Evolutionary conservation across 805 yeast genomes (phyloP).

Genomic region (Novakomyces olei): DNA sequence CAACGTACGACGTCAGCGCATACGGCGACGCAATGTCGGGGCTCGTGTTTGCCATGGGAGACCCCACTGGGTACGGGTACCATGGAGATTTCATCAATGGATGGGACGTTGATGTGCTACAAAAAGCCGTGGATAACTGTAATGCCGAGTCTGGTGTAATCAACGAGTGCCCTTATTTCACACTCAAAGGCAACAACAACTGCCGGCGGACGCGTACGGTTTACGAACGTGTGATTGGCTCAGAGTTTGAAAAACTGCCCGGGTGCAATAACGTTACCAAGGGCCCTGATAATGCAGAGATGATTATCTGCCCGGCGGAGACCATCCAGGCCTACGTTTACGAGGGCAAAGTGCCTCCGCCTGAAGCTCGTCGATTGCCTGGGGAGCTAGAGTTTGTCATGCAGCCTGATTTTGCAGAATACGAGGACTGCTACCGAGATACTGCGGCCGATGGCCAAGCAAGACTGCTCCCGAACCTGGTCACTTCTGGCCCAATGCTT

Average conservation of each 20-base stretch:
- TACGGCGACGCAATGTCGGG: not conserved
- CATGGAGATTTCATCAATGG: constrained; percentile 5
- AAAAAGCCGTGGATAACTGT: constrained; percentile 3
- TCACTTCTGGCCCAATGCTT: not conserved
- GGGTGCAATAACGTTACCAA: constrained; percentile 3
- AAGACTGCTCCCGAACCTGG: not conserved
- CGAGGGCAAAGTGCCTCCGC: not conserved
- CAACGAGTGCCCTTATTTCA: constrained; percentile 2
- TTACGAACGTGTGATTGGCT: constrained; percentile 2
- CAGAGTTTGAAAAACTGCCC: constrained; percentile 1
- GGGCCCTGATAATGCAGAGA: not conserved
- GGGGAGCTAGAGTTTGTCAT: not conserved
- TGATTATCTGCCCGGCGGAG: too few species aligned
- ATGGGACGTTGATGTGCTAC: constrained; percentile 3
- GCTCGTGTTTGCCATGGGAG: constrained; percentile 2
- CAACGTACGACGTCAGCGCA: constrained; percentile 1
- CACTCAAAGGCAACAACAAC: not conserved
- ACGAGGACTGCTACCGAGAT: not conserved
- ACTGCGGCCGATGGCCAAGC: not conserved
- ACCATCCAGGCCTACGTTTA: too few species aligned
- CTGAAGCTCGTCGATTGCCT: not conserved
- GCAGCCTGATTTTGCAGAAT: not conserved
- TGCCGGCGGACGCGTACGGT: not conserved
- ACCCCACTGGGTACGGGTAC: constrained; percentile 5
- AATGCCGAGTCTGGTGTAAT: constrained; percentile 2